Base-by-base conservation (phyloP, 768 basidiomycete genomes). In the Lactarius psammicola region DNA sequence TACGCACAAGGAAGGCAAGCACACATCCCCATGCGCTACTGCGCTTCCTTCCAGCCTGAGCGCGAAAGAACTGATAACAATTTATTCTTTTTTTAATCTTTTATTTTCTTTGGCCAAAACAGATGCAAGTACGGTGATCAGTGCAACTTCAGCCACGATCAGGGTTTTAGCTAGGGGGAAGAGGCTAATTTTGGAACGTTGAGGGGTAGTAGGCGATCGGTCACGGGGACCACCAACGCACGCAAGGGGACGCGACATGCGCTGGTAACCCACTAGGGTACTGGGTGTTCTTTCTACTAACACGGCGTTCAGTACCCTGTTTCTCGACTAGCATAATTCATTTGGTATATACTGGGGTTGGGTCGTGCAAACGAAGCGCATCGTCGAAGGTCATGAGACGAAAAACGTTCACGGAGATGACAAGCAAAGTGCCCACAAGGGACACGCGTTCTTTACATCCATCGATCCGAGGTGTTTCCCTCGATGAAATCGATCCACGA, bases 1-100 rank as follows among this genome's bases (percentile, higher is more conserved):
- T 92, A 87, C 85, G 85, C 85, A 80, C 84, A 86, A 85, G 91
- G 90, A 90, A 92, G 90, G 91, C 89, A 87, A 92, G 91, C 88
- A 85, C 82, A 76, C 74, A 81, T 81, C 77, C 76, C 75, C 53
- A 60, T 78, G 81, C 76, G 80, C 68, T 23, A 23, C 28, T 9
- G 46, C 28, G 33, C 62, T 33, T 13, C 33, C 3, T 46, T 59
- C 58, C 31, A 31, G 59, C 26, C 51, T 20, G 46, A 62, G 49
- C 23, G 46, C 34, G 56, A 62, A 58, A 62, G 33, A 62, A 58
- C 65, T 66, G 36, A 66, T 66, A 49, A 20, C 30, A 61, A 64
- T 26, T 62, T 26, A 46, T 81, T 78, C 77, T 78, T 28, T 26
- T 51, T 51, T 49, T 26, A 23, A 78, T 28, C 17, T 51, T 51